Evolutionary conservation across 2,329 filamentous ascomycete genomes (phyloP), one percentile per base, ranked within the genome.

Genomic region (Fusarium sp.): DNA sequence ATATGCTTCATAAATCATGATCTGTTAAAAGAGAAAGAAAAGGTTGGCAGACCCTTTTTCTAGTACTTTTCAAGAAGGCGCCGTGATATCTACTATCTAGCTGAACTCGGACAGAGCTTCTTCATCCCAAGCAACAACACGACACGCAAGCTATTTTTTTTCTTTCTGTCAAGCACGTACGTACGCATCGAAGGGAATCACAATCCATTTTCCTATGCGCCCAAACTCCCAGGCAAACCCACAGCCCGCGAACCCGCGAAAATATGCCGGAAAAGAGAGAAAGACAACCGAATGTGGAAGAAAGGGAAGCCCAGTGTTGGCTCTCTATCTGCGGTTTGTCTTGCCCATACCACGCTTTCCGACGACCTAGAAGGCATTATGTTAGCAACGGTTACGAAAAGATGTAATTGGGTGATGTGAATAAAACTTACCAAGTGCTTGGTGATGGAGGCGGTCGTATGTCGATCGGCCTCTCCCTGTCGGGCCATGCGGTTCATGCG

Each of bases 401-500:
- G 15, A 60, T 42, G 32, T 49, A 46, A n/a, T 52, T 63, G 23
- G 23, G 23, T 12, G 33, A 33, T 35, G 42, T 17, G 35, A 54
- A 40, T 17, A 45, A 70, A 75, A 88, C 91, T 82, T 88, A 97
- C 92, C 89, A 99, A 87, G 85, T 98, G 96, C 85, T 97, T 99
- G 70, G 91, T 89, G 82, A 97, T 84, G 57, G 93, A 88, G 40
- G 93, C 92, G 60, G 91, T 91, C 69, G 90, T 90, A 84, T 98
- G 95, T 80, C 97, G 90, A 87, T 99, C 96, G 69, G 92, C 95
- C 86, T 99, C 96, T 87, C 96, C 96, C 87, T 97, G 93, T 82
- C 95, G 91, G 46, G 96, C 96, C 92, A 97, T 96, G 73, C 95
- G 90, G 86, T 99, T 99, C 94, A 97, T 98, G 89, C 94, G 95